These are phyloP conservation scores for Daucus carota DNA, from an alignment of 129 eudicot species.

Conservation along the genomic window DH1_v3.0 NC_030384.2:36355501-36356000, in stretches of 20 bases:
- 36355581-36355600: not conserved
- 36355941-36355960: not conserved
- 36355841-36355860: constrained; percentile 96
- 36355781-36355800: constrained; percentile 66
- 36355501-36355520: not conserved
- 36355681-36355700: constrained; percentile 76
- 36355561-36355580: constrained; percentile 5
- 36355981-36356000: not conserved
- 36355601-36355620: constrained; percentile 7
- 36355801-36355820: constrained; percentile 63
- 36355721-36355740: too few relatives aligned
- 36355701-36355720: constrained; percentile 7
- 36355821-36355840: constrained; percentile 72
- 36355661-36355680: constrained; percentile 92
- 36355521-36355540: not conserved
- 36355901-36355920: not conserved
- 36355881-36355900: not conserved
- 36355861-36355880: constrained; percentile 28
- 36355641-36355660: constrained; percentile 87
- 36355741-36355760: not conserved
- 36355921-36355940: not conserved
- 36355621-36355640: constrained; percentile 81
- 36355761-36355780: constrained; percentile 73
- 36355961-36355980: not conserved
- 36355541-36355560: constrained; percentile 6